phyloP scores from a whole-genome alignment of 1,139 yeast genomes.

The Debaryomyces coudertii region DNA sequence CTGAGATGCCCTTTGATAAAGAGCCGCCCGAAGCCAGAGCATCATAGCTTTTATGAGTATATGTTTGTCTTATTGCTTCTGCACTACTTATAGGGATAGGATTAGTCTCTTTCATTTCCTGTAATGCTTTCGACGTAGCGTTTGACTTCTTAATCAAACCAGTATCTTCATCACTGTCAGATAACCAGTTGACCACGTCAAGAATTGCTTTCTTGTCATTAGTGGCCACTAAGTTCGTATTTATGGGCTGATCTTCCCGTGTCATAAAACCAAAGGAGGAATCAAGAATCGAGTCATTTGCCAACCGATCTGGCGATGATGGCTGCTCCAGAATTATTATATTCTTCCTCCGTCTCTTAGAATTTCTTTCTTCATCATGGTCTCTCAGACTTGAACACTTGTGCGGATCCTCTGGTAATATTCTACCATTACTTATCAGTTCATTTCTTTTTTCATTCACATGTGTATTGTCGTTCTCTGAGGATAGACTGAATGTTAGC shows the following conservation, averaged over 20 bases:
- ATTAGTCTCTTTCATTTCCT: background rate
- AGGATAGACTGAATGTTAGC: conserved; percentile 14
- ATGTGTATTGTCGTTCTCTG: conserved; percentile 6
- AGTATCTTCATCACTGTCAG: conserved; percentile 23
- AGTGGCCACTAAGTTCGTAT: background rate
- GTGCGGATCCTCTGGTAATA: background rate
- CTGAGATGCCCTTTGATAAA: too few species aligned
- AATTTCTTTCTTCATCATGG: background rate
- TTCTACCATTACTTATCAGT: background rate
- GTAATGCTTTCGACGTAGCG: background rate
- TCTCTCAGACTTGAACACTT: background rate
- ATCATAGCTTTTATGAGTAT: background rate
- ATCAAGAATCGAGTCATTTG: conserved; percentile 6
- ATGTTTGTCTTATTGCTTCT: background rate
- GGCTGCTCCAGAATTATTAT: conserved; percentile 3
- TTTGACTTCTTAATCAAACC: background rate
- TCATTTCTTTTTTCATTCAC: background rate
- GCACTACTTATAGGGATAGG: background rate
- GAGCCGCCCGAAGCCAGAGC: background rate
- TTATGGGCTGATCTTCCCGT: background rate
- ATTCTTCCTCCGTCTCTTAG: background rate
- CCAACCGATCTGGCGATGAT: background rate
- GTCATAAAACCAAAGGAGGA: conserved; percentile 3
- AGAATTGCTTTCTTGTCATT: conserved; percentile 13
- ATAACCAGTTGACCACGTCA: conserved; percentile 31